A percentile compares a stretch with the other conserved stretches of the same genome.
Evolutionary conservation across 2,329 filamentous ascomycete species (phyloP).

Genomic region (Epichloe brachyelytri): DNA sequence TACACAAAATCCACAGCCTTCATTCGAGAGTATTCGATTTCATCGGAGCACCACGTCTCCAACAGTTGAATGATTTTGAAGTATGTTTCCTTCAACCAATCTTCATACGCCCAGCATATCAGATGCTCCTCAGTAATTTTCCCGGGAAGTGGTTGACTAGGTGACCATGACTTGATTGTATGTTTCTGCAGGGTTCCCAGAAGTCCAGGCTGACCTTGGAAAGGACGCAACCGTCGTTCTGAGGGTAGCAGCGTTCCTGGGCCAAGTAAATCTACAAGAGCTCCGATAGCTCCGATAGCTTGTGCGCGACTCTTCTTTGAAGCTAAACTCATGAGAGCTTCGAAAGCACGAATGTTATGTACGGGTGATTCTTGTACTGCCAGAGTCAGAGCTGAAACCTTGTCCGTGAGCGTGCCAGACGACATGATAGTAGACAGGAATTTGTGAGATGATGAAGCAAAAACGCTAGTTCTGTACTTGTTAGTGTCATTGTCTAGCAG

Average conservation of each 20-base stretch:
- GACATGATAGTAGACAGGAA: conserved; percentile 97
- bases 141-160: conserved; percentile 58
- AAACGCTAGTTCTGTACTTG: conserved; percentile 59
- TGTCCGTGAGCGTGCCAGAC: conserved; percentile 91
- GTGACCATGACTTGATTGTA: conserved; percentile 47
- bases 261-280: conserved; percentile 86
- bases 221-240: conserved; percentile 68
- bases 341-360: conserved; percentile 82
- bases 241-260: conserved; percentile 75
- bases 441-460: conserved; percentile 78
- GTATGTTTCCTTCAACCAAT: conserved; percentile 88
- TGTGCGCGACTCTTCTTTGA: conserved; percentile 88
- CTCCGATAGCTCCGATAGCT: conserved; percentile 82
- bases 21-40: conserved; percentile 84
- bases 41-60: conserved; percentile 87
- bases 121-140: conserved; percentile 64
- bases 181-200: conserved; percentile 55
- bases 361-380: conserved; percentile 92
- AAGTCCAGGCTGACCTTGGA: conserved; percentile 67
- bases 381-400: conserved; percentile 87
- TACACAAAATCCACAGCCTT: conserved; percentile 85
- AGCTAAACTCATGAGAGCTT: conserved; percentile 70
- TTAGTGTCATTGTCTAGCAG: conserved; percentile 69
- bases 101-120: conserved; percentile 82
- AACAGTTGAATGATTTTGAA: conserved; percentile 88